These are phyloP conservation scores for Lecanosticta acicola DNA, from an alignment of 2,329 filamentous ascomycete genomes.

Conservation along the genomic window DNA sequence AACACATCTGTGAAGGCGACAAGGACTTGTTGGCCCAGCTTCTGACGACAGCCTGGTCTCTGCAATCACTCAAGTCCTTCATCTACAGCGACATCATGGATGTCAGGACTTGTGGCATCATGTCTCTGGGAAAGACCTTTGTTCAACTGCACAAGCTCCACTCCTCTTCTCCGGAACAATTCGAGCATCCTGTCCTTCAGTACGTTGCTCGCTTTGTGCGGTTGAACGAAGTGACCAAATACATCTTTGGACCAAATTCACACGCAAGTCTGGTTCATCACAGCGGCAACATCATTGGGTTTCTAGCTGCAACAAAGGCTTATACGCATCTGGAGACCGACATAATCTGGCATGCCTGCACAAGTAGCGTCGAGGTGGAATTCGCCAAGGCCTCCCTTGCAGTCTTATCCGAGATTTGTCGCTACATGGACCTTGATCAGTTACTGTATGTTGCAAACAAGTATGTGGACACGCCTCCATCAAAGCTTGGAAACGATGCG, in stretches of 20 bases:
- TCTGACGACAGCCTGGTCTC: slow-evolving; percentile 61
- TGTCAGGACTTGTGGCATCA: slow-evolving; percentile 71
- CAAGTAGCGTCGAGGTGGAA: slow-evolving; percentile 73
- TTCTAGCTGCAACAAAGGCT: slow-evolving; percentile 71
- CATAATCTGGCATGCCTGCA: slow-evolving; percentile 76
- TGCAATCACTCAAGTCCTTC: slow-evolving; percentile 63
- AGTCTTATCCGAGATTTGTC: slow-evolving; percentile 53
- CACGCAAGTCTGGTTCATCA: slow-evolving; percentile 83
- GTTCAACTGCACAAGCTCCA: slow-evolving; percentile 58
- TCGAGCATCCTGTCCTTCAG: slow-evolving; percentile 52
- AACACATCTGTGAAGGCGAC: slow-evolving; percentile 15
- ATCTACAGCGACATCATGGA: slow-evolving; percentile 87
- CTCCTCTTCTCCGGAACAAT: slow-evolving; percentile 10
- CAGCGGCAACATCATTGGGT: slow-evolving; percentile 78
- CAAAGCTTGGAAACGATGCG: slow-evolving; percentile 21
- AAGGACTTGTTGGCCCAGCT: slow-evolving; percentile 37
- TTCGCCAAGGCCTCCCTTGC: slow-evolving; percentile 73
- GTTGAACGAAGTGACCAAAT: slow-evolving; percentile 68
- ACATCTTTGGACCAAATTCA: slow-evolving; percentile 83
- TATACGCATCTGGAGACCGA: slow-evolving; percentile 70
- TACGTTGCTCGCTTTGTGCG: slow-evolving; percentile 66
- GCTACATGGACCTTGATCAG: slow-evolving; percentile 38
- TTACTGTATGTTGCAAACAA: slow-evolving; percentile 67
- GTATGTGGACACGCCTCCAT: slow-evolving; percentile 45
- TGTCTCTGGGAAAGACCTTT: slow-evolving; percentile 66